Conservation (phyloP, 2,329 filamentous ascomycete species). For the Hypoxylon sp. region DNA sequence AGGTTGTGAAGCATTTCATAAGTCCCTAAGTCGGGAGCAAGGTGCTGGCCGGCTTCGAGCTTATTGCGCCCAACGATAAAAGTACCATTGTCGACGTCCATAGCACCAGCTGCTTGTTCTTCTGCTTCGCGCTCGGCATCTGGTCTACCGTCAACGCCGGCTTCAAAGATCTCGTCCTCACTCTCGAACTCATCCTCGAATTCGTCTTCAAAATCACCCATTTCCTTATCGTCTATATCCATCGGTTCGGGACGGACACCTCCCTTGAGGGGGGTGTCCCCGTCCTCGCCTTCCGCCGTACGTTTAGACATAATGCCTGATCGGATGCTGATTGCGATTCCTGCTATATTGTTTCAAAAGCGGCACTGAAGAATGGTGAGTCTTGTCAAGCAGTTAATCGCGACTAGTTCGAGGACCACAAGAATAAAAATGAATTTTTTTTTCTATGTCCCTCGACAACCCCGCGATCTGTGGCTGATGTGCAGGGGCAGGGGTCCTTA, state of each 20-base stretch:
- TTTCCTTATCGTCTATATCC: conserved; percentile 75
- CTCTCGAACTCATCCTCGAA: conserved; percentile 94
- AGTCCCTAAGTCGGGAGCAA: conserved; percentile 91
- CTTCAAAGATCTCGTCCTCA: conserved; percentile 91
- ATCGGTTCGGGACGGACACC: conserved; percentile 74
- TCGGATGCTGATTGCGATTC: not conserved
- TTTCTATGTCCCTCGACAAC: conserved; percentile 48
- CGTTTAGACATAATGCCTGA: conserved; percentile 71
- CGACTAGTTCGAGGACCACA: conserved; percentile 4
- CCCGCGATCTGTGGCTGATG: conserved; percentile 41
- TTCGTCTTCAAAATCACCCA: conserved; percentile 94
- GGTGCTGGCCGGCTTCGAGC: conserved; percentile 89
- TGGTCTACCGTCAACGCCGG: conserved; percentile 91
- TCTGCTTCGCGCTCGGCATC: conserved; percentile 94
- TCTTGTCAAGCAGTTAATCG: conserved; percentile 1
- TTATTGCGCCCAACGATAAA: conserved; percentile 97
- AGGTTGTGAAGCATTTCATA: conserved; percentile 98
- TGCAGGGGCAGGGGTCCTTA: conserved; percentile 3
- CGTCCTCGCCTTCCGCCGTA: conserved; percentile 65
- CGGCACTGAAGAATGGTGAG: not conserved
- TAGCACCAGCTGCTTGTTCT: conserved; percentile 82
- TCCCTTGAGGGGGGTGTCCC: conserved; percentile 69
- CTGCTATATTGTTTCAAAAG: not conserved
- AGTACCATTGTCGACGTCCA: conserved; percentile 92
- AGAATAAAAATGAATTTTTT: conserved; percentile 41